Conservation (phyloP, 331 rosid genomes). For the Acacia pycnantha region DNA sequence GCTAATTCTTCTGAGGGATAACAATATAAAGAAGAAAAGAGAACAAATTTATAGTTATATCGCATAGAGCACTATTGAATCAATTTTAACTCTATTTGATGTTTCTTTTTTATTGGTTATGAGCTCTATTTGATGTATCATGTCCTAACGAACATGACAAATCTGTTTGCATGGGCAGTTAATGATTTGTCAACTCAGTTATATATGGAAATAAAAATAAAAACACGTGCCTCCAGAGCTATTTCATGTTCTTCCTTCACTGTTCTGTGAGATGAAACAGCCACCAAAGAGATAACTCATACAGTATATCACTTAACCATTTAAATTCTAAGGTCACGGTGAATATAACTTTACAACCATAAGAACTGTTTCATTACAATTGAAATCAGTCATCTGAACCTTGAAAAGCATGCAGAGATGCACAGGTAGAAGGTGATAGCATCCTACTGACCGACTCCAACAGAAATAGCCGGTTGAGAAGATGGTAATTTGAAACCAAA, state of each 20-base stretch:
- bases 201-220: constrained; percentile 2
- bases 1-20: background rate
- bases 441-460: background rate
- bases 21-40: background rate
- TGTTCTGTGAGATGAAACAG: constrained; percentile 13
- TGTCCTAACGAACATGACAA: constrained; percentile 1
- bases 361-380: constrained; percentile 15
- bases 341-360: background rate
- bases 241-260: constrained; percentile 15
- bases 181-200: constrained; percentile 7
- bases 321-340: background rate
- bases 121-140: background rate
- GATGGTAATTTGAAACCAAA: constrained; percentile 28
- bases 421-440: background rate
- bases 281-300: constrained; percentile 15
- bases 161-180: background rate
- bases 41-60: background rate
- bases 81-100: constrained; percentile 4
- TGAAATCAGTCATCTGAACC: background rate
- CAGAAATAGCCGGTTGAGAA: constrained; percentile 13
- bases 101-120: background rate
- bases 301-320: constrained; percentile 10
- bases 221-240: background rate
- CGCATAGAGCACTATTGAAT: constrained; percentile 3
- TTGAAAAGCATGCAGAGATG: background rate